phyloP scores from a whole-genome alignment of 1,284 basidiomycete genomes.

The Melanopsichium pennsylvanicum region DNA sequence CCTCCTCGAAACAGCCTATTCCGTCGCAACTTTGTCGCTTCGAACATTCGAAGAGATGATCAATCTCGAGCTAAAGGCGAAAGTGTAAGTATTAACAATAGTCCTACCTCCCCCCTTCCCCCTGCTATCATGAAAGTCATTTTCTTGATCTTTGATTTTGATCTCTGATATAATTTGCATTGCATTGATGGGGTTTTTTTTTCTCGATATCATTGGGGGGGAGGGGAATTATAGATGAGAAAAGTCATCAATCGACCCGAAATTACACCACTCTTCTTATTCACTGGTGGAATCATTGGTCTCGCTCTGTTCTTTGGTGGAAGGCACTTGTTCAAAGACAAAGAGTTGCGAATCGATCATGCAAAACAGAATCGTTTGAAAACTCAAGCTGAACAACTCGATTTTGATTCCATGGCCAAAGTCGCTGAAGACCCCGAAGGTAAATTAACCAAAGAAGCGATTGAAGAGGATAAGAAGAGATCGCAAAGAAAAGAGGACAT shows the following conservation, averaged over 20 bases:
- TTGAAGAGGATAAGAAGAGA: conserved; percentile 20
- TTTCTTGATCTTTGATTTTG: no score
- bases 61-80: conserved; percentile 23
- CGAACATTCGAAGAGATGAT: conserved; percentile 1
- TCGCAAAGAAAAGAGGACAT: conserved; percentile 11
- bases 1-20: no score
- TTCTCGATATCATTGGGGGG: background rate
- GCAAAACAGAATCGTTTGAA: conserved; percentile 19
- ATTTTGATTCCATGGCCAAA: conserved; percentile 32
- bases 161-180: no score
- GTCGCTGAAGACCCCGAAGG: conserved; percentile 37
- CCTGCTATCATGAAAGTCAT: no score
- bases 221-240: conserved; percentile 19
- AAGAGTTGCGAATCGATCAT: conserved; percentile 31
- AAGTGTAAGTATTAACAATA: conserved; percentile 15
- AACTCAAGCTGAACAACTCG: conserved; percentile 28
- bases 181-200: no score
- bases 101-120: background rate
- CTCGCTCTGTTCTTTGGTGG: conserved; percentile 38
- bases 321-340: conserved; percentile 31
- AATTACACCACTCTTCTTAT: conserved; percentile 46
- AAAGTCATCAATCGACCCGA: conserved; percentile 35
- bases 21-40: conserved; percentile 5
- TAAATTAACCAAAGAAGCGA: conserved; percentile 34
- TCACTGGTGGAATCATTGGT: conserved; percentile 38